Percentiles rank a stretch among this genome's conserved stretches.
phyloP scores from a whole-genome alignment of 2,329 filamentous ascomycete species.

The Colletotrichum shisoi region DNA sequence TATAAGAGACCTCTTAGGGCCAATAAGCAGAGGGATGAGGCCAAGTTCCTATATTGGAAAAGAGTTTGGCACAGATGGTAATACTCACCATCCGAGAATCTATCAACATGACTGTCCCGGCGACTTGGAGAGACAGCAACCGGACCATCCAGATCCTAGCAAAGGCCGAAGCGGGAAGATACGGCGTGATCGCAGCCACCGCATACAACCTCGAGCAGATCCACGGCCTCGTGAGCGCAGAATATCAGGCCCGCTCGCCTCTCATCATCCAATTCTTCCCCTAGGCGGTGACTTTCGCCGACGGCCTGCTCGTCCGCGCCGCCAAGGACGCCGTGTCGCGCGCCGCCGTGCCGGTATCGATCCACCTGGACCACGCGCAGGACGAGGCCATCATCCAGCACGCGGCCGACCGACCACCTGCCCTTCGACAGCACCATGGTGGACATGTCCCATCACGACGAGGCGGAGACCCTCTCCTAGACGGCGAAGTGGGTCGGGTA shows the following conservation, averaged over 20 bases:
- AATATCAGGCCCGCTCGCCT: slow-evolving; percentile 70
- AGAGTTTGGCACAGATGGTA: no score
- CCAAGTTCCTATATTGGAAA: background rate
- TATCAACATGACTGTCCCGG: slow-evolving; percentile 10
- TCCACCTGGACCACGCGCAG: slow-evolving; percentile 74
- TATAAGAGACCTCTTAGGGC: slow-evolving; percentile 10
- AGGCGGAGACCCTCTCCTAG: slow-evolving; percentile 70
- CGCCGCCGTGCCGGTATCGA: slow-evolving; percentile 65
- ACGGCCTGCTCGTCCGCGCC: slow-evolving; percentile 60
- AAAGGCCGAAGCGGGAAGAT: slow-evolving; percentile 43
- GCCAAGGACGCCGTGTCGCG: slow-evolving; percentile 62
- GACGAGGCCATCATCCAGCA: slow-evolving; percentile 64
- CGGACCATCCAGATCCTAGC: slow-evolving; percentile 19
- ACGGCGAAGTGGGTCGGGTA: slow-evolving; percentile 68
- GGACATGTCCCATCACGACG: slow-evolving; percentile 77
- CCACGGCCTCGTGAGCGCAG: slow-evolving; percentile 70
- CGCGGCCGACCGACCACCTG: slow-evolving; percentile 62
- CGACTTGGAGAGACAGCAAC: slow-evolving; percentile 20
- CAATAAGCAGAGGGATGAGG: background rate
- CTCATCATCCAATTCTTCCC: slow-evolving; percentile 76
- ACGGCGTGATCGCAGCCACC: slow-evolving; percentile 63
- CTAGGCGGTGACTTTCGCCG: slow-evolving; percentile 71
- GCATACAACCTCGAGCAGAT: slow-evolving; percentile 74
- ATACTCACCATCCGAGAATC: no score
- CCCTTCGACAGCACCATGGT: slow-evolving; percentile 78